Conservation (phyloP, 768 basidiomycete species). For the Termitomyces sp. region DNA sequence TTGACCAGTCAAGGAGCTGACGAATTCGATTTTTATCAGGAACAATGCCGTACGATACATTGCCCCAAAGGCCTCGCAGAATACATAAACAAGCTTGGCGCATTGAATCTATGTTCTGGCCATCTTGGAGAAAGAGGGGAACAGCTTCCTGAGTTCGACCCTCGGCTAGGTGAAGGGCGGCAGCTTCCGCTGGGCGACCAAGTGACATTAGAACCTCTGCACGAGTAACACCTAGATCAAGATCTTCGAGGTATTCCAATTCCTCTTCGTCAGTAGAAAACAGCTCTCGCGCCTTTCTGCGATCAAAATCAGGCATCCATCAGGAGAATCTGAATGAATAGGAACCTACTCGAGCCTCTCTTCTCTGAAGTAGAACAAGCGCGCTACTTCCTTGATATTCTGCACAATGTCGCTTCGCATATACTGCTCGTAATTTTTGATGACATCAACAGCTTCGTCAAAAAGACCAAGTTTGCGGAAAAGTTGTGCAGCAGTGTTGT, state of each 20-base stretch:
- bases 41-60: slow-evolving; percentile 35
- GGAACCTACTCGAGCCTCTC: slow-evolving; percentile 29
- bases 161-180: slow-evolving; percentile 45
- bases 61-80: slow-evolving; percentile 42
- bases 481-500: slow-evolving; percentile 37
- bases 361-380: slow-evolving; percentile 40
- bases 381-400: slow-evolving; percentile 39
- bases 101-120: slow-evolving; percentile 20
- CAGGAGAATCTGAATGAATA: neutral
- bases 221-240: slow-evolving; percentile 47
- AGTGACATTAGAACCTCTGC: slow-evolving; percentile 40
- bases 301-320: neutral
- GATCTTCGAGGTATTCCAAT: slow-evolving; percentile 54
- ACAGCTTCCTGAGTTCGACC: slow-evolving; percentile 47
- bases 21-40: slow-evolving; percentile 8
- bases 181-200: slow-evolving; percentile 45
- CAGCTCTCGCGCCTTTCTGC: slow-evolving; percentile 43
- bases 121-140: slow-evolving; percentile 29
- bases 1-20: slow-evolving; percentile 24
- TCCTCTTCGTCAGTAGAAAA: slow-evolving; percentile 51
- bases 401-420: slow-evolving; percentile 30
- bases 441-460: slow-evolving; percentile 48
- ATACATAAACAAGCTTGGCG: slow-evolving; percentile 34
- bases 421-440: slow-evolving; percentile 27
- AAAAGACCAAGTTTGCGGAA: slow-evolving; percentile 50